phyloP scores from a whole-genome alignment of 306 rosid species.

The Vachellia pachyceras region DNA sequence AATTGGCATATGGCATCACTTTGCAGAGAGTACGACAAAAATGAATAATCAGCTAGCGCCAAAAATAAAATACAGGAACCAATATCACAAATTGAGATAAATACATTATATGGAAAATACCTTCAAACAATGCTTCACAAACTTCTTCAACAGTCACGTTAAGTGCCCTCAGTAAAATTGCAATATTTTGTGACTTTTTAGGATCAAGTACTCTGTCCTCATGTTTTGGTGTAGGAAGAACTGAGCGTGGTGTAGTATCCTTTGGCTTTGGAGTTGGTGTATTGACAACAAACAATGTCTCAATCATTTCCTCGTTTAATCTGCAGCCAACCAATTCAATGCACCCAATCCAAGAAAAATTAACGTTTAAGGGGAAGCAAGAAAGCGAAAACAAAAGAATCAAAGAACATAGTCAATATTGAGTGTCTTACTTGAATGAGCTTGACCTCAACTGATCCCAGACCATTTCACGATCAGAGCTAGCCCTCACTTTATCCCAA shows the following conservation, averaged over 20 bases:
- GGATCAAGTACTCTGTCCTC: slow-evolving; percentile 92
- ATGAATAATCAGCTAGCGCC: too few relatives aligned
- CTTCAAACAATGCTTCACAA: slow-evolving; percentile 85
- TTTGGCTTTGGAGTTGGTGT: slow-evolving; percentile 47
- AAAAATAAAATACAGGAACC: slow-evolving; percentile 8
- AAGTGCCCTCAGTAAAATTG: slow-evolving; percentile 82
- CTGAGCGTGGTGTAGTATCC: slow-evolving; percentile 53
- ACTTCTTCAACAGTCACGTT: slow-evolving; percentile 91
- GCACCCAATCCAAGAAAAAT: slow-evolving; percentile 39
- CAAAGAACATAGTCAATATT: not conserved
- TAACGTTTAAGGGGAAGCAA: not conserved
- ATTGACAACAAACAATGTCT: slow-evolving; percentile 76
- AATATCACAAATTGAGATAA: not conserved
- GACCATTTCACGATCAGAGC: slow-evolving; percentile 89
- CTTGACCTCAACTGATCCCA: slow-evolving; percentile 95
- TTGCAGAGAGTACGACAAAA: too few relatives aligned
- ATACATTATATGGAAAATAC: slow-evolving; percentile 42
- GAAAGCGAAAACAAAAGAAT: not conserved
- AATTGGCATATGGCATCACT: too few relatives aligned
- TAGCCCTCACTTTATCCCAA: slow-evolving; percentile 97
- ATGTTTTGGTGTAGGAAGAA: slow-evolving; percentile 47
- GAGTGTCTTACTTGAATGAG: slow-evolving; percentile 74
- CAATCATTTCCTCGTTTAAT: slow-evolving; percentile 92
- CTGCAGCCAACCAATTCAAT: slow-evolving; percentile 60
- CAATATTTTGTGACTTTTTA: slow-evolving; percentile 93